These are phyloP conservation scores for Punctularia strigosozonata DNA, from an alignment of 768 basidiomycete species.

Conservation along the genomic window DNA sequence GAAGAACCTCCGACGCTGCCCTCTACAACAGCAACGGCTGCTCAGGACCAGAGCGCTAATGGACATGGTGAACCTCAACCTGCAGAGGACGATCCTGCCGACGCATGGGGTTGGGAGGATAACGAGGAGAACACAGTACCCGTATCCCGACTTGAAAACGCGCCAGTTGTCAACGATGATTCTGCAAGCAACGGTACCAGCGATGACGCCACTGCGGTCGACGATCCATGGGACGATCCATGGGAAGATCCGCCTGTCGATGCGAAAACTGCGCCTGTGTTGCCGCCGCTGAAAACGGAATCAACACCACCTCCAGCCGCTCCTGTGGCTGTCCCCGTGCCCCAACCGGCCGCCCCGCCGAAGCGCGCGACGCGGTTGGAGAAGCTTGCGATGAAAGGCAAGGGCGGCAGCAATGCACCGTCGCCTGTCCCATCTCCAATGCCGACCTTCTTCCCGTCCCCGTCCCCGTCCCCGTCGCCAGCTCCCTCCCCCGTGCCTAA, in stretches of 20 bases:
- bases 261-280: no score
- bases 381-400: conserved; percentile 43
- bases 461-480: conserved; percentile 12
- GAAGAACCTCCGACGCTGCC: conserved; percentile 14
- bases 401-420: conserved; percentile 22
- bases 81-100: conserved; percentile 27
- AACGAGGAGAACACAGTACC: no score
- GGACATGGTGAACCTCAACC: conserved; percentile 15
- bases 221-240: conserved; percentile 55
- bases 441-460: conserved; percentile 11
- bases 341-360: conserved; percentile 18
- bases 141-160: no score
- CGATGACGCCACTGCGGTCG: conserved; percentile 46
- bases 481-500: conserved; percentile 9
- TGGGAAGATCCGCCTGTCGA: conserved; percentile 13
- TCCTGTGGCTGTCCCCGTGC: conserved; percentile 17
- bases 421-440: conserved; percentile 9
- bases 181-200: conserved; percentile 3
- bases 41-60: conserved; percentile 27
- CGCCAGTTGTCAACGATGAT: conserved; percentile 18
- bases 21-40: conserved; percentile 15
- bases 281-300: conserved; percentile 15
- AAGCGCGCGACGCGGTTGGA: conserved; percentile 49
- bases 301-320: conserved; percentile 16
- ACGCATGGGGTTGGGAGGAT: conserved; percentile 75